Evolutionary conservation across 345 rosid genomes (phyloP).

Genomic region (Acer negundo): DNA sequence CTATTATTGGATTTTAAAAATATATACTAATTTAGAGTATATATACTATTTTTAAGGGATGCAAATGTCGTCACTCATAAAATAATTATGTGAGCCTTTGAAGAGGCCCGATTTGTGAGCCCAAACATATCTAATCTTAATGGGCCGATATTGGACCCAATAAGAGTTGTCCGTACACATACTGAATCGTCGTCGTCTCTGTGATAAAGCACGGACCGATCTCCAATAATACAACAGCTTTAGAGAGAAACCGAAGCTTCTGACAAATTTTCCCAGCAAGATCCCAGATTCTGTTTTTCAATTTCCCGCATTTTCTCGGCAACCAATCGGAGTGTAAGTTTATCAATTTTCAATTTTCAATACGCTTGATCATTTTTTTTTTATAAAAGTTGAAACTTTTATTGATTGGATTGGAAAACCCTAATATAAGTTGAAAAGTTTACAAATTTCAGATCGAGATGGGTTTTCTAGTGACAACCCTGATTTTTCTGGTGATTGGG

Average conservation of each 20-base stretch:
- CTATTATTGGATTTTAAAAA: too few species aligned
- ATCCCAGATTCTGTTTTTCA: not conserved
- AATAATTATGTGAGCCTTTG: too few species aligned
- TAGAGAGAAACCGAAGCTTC: not conserved
- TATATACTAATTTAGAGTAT: too few species aligned
- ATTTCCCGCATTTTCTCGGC: not conserved
- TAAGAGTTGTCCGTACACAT: not conserved
- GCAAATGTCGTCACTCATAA: too few species aligned
- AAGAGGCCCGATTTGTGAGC: too few species aligned
- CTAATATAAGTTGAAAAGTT: not conserved
- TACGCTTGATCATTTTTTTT: not conserved
- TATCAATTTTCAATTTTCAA: not conserved
- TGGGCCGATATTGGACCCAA: not conserved
- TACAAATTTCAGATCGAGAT: conserved; percentile 36
- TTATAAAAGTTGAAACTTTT: not conserved
- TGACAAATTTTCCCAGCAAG: not conserved
- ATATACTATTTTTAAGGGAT: too few species aligned
- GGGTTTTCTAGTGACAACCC: conserved; percentile 89
- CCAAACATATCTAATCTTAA: too few species aligned
- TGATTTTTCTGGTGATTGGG: conserved; percentile 80
- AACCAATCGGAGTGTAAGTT: not conserved
- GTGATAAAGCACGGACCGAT: not conserved
- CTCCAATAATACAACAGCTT: not conserved
- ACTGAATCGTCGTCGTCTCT: not conserved
- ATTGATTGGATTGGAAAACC: conserved; percentile 2